A percentile compares a stretch with the other conserved stretches of the same genome.
Evolutionary conservation across 2,329 filamentous ascomycete genomes (phyloP).

Genomic region (Graphilbum sp.): DNA sequence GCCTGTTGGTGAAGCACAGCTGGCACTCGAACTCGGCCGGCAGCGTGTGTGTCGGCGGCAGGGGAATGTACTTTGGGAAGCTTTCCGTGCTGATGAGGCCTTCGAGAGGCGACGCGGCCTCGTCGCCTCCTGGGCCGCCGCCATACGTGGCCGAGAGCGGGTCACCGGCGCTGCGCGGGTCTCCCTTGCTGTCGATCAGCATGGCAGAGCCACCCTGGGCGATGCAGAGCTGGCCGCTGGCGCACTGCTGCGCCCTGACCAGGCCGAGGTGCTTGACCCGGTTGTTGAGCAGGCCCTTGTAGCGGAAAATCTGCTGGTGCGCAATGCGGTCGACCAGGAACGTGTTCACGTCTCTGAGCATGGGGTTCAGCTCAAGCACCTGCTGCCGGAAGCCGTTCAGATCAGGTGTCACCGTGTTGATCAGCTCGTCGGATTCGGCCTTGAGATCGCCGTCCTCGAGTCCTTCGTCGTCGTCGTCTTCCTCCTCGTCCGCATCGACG

Average conservation of each 20-base stretch:
- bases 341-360: slow-evolving; percentile 34
- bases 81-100: slow-evolving; percentile 53
- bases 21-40: slow-evolving; percentile 85
- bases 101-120: slow-evolving; percentile 40
- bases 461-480: slow-evolving; percentile 46
- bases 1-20: slow-evolving; percentile 72
- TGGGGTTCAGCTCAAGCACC: slow-evolving; percentile 58
- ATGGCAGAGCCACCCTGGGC: slow-evolving; percentile 49
- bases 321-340: slow-evolving; percentile 69
- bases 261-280: slow-evolving; percentile 54
- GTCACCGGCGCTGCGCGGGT: slow-evolving; percentile 42
- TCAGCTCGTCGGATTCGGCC: slow-evolving; percentile 43
- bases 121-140: slow-evolving; percentile 47
- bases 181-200: slow-evolving; percentile 42
- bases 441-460: slow-evolving; percentile 43
- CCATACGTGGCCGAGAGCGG: slow-evolving; percentile 34
- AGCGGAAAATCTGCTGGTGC: slow-evolving; percentile 62
- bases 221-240: slow-evolving; percentile 45
- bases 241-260: slow-evolving; percentile 38
- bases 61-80: slow-evolving; percentile 66
- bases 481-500: slow-evolving; percentile 27
- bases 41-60: slow-evolving; percentile 59
- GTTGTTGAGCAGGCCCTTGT: slow-evolving; percentile 56
- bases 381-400: slow-evolving; percentile 63
- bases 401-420: slow-evolving; percentile 55